phyloP scores from a whole-genome alignment of 192 early-diverging fungal genomes.

The Coemansia sp. region DNA sequence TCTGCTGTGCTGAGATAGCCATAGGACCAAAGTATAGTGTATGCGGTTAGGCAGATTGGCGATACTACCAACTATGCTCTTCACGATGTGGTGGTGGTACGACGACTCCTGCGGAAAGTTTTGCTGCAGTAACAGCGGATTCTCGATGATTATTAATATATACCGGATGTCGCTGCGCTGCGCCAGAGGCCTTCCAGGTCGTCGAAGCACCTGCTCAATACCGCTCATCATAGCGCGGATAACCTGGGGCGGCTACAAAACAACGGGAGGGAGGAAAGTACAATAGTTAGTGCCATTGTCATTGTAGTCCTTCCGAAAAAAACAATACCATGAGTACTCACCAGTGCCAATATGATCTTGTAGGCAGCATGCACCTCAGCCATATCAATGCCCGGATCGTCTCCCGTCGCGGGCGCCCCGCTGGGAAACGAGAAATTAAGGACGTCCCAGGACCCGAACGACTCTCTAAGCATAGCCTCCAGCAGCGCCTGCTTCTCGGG shows the following conservation, averaged over 20 bases:
- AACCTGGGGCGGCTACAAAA: conserved; percentile 54
- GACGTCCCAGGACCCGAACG: conserved; percentile 61
- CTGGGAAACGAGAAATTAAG: conserved; percentile 66
- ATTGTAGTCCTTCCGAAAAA: background rate
- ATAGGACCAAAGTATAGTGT: conserved; percentile 86
- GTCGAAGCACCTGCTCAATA: conserved; percentile 67
- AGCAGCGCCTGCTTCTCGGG: conserved; percentile 42
- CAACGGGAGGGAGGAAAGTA: background rate
- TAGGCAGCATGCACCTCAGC: conserved; percentile 67
- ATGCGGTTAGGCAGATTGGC: conserved; percentile 80
- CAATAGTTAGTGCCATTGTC: background rate
- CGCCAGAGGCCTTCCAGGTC: conserved; percentile 55
- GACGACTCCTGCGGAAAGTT: conserved; percentile 72
- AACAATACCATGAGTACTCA: background rate
- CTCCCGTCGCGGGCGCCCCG: conserved; percentile 40
- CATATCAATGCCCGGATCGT: conserved; percentile 62
- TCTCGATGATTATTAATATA: conserved; percentile 85
- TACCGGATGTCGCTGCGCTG: conserved; percentile 71
- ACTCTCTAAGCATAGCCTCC: conserved; percentile 53
- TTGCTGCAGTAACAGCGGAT: conserved; percentile 77
- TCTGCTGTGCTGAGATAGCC: conserved; percentile 68
- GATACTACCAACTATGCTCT: conserved; percentile 76
- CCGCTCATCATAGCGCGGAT: conserved; percentile 76
- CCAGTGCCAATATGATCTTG: conserved; percentile 58
- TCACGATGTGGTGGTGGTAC: conserved; percentile 84